Evolutionary conservation across 805 yeast genomes (phyloP), one percentile per base, ranked within the genome.

Genomic region (Saturnispora sanitii): DNA sequence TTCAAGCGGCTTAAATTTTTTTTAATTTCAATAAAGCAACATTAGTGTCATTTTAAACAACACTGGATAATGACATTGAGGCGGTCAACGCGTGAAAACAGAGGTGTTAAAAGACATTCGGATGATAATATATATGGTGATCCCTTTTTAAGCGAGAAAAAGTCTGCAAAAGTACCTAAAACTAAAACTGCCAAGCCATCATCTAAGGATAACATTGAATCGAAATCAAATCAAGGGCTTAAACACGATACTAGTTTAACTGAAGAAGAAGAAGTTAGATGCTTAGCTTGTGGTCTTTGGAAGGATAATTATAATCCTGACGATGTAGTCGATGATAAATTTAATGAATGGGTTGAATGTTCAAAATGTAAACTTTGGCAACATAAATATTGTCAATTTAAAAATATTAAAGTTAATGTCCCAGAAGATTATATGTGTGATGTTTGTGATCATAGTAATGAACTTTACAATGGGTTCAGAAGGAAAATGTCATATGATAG

Each of bases 281-380:
- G 88, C 55, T 56, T 66, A 1, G 77, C 73, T 0, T 80, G 87
- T 58, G 81, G 79, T 2, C 64, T 82, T 2, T 72, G 66, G 17
- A 74, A 73, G 42, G 67, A 60, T 15, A 78, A 75, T 46, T 78
- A 75, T 53, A 65, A 77, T 49, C 81, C 70, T 45, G 77, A 68
- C 0, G 68, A 66, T 4, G 83, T 77, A 45, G 56, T 57, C 1
- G 32, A 29, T 11, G 18, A 37, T 22, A 29, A 33, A 44, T 57
- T 65, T 9, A 77, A 82, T 12, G 65, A 64, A 11, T 77, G 79
- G 82, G 70, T 79, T 21, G 76, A 75, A 50, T 81, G 88, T 58
- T 84, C 77, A 21, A 49, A 58, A 6, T 81, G 88, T 53, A 57
- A 67, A 34, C 72, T 85, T 2, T 81, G 87, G 87, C 87, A 81